Evolutionary conservation across 805 yeast genomes (phyloP).

Genomic region (Wickerhamomyces ciferrii): DNA sequence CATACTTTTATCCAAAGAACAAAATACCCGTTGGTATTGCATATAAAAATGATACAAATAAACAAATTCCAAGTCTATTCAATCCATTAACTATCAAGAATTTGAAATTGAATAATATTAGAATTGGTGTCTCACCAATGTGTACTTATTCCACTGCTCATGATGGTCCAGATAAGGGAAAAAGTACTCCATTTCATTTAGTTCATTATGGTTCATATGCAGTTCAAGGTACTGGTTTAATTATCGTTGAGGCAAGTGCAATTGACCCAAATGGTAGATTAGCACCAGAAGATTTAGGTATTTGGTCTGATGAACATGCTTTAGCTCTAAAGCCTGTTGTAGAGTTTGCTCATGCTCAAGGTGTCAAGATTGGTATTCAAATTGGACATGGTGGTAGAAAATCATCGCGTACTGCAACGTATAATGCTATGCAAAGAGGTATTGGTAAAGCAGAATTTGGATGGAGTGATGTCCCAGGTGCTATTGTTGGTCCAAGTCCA

Average conservation of each 20-base stretch:
- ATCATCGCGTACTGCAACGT: slow-evolving; percentile 29
- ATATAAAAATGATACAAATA: background rate
- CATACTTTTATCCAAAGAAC: background rate
- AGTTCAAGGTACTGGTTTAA: slow-evolving; percentile 43
- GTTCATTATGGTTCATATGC: slow-evolving; percentile 44
- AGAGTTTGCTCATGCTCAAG: slow-evolving; percentile 40
- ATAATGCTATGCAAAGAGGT: slow-evolving; percentile 24
- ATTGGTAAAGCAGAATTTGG: slow-evolving; percentile 32
- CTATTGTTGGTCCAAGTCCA: slow-evolving; percentile 42
- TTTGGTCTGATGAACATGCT: slow-evolving; percentile 48
- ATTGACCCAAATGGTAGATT: slow-evolving; percentile 36
- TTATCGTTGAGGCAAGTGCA: slow-evolving; percentile 40
- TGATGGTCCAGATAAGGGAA: slow-evolving; percentile 24
- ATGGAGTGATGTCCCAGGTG: slow-evolving; percentile 28
- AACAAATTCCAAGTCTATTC: slow-evolving; percentile 14
- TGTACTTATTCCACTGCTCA: slow-evolving; percentile 40
- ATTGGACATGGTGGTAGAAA: slow-evolving; percentile 53
- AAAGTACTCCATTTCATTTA: slow-evolving; percentile 40
- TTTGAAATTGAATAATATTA: slow-evolving; percentile 33
- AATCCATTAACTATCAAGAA: slow-evolving; percentile 14
- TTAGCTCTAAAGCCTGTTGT: slow-evolving; percentile 31
- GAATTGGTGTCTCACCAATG: slow-evolving; percentile 55
- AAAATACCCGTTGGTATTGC: background rate
- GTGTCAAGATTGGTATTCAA: slow-evolving; percentile 45
- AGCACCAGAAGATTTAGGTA: slow-evolving; percentile 42